Evolutionary conservation across 176 grass and related monocot genomes (phyloP), one percentile per base, ranked within the genome.

Genomic region (Triticum urartu): DNA sequence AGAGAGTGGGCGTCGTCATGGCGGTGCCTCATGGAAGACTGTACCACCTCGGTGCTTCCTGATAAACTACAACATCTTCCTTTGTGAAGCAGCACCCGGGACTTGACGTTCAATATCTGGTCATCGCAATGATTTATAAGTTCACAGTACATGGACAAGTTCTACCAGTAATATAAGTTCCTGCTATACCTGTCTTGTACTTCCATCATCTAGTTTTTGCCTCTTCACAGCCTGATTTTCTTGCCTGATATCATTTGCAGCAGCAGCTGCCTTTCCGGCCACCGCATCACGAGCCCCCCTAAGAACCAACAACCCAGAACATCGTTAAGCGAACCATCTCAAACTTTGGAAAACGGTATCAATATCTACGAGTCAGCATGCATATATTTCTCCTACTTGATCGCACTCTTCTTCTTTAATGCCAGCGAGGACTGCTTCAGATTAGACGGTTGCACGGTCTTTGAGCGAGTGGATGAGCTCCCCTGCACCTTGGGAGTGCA

Each of bases 161-260:
- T 70, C 15, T 25, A 52, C 66, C 60, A 28, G 14, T 34, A 71
- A 33, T 77, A 35, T 10, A 60, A 71, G 7, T 85, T 59, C 63
- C 59, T 45, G 47, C 8, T 50, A 76, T 89, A 94, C 97, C 97
- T 94, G 87, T 92, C 93, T 94, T 6, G 83, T 87, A 68, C 80
- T 93, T 54, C 97, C 97, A 30, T 85, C 77, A 72, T 94, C 94
- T 33, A 99, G 83, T 25, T 97, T 99, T 81, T 99, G 97, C 80
- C 87, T 99, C 77, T 99, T 99, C 33, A 99, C 79, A 3, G 97
- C 94, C 70, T 99, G 97, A 64, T 97, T 91, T 77, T 99, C 92
- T 52, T 94, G 92, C 12, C 77, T 56, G 78, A 99, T 82, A 52
- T 93, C 94, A 88, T 76, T 64, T 30, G 68, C 80, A 50, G 52